Evolutionary conservation across 306 rosid genomes (phyloP), one percentile per base, ranked within the genome.

Genomic region (Hylodesmum podocarpum): DNA sequence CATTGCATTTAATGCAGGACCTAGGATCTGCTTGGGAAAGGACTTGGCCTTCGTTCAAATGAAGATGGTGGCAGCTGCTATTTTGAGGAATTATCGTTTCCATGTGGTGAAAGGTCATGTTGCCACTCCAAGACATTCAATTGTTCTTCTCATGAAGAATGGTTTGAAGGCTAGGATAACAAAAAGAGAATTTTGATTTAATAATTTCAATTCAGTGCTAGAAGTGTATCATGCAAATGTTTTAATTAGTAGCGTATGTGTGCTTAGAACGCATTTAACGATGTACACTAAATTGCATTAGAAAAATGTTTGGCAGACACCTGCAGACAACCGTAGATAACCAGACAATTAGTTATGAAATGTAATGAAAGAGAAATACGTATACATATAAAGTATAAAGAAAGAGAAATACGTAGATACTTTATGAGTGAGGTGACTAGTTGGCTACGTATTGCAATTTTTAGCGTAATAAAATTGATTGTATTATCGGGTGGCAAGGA

Each of bases 1-100:
- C 72, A 18, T 70, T 7, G 61, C 78, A 4, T 89, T 84, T 43
- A 90, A 88, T 70, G 78, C 87, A 0, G 94, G 94, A 3, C 88
- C 90, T 0, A 84, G 88, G 75, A 82, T 84, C 25, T 89, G 88
- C 64, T 64, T 86, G 66, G 94, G 94, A 0, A 89, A 84, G 6
- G 86, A 86, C 0, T 51, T 81, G 70, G 81, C 84, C 8, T 82
- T 85, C 9, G 27, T 68, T 63, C 87, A 87, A 33, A 31, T 84
- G 37, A 89, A 89, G 51, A 78, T 87, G 3, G 78, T 85, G 15
- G 76, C 77, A 5, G 58, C 54, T 34, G 11, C 86, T 37, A 21
- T 85, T 40, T 15, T 84, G 25, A 29, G 62, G 34, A 82, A 77
- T 2, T 87, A 65, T 46, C 9, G 59, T 3, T 18, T 89, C 25